A percentile compares a stretch with the other conserved stretches of the same genome.
phyloP scores from a whole-genome alignment of 768 basidiomycete genomes.

The Psilocybe cyanescens region DNA sequence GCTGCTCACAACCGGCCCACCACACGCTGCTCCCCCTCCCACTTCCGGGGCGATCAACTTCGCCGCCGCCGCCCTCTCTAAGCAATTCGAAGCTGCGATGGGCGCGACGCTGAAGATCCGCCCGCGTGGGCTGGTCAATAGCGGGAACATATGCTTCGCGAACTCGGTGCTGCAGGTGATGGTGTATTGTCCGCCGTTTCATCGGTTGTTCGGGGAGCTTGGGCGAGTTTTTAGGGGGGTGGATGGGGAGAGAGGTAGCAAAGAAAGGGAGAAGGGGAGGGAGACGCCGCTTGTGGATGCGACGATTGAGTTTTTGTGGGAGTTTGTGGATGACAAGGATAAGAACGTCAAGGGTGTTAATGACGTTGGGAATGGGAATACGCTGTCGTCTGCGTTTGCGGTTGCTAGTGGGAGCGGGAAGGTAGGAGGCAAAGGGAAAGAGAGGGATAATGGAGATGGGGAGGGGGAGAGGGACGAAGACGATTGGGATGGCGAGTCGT shows the following conservation, averaged over 20 bases:
- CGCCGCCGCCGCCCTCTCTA: constrained; percentile 2
- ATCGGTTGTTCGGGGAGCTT: constrained; percentile 72
- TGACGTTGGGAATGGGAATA: constrained; percentile 6
- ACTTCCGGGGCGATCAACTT: constrained; percentile 9
- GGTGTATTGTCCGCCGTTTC: constrained; percentile 89
- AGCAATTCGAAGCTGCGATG: not conserved
- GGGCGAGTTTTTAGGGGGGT: constrained; percentile 37
- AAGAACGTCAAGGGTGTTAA: constrained; percentile 18
- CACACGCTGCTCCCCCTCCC: constrained; percentile 16
- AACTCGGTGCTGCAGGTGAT: constrained; percentile 93
- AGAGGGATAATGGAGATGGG: constrained; percentile 24
- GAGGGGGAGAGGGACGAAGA: constrained; percentile 48
- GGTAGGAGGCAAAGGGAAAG: constrained; percentile 30
- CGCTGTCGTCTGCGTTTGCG: constrained; percentile 51
- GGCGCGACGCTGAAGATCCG: constrained; percentile 37
- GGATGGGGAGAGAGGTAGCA: not conserved
- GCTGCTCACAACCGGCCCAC: constrained; percentile 50
- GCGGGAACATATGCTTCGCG: constrained; percentile 97
- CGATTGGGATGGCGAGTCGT: constrained; percentile 64
- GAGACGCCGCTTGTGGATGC: constrained; percentile 62
- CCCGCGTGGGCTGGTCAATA: constrained; percentile 88
- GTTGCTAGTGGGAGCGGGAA: constrained; percentile 34
- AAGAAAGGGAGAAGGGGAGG: constrained; percentile 23
- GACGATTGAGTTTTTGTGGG: constrained; percentile 73
- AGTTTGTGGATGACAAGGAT: constrained; percentile 70